Conservation (phyloP, 2,329 filamentous ascomycete genomes). For the Aureobasidium subglaciale region DNA sequence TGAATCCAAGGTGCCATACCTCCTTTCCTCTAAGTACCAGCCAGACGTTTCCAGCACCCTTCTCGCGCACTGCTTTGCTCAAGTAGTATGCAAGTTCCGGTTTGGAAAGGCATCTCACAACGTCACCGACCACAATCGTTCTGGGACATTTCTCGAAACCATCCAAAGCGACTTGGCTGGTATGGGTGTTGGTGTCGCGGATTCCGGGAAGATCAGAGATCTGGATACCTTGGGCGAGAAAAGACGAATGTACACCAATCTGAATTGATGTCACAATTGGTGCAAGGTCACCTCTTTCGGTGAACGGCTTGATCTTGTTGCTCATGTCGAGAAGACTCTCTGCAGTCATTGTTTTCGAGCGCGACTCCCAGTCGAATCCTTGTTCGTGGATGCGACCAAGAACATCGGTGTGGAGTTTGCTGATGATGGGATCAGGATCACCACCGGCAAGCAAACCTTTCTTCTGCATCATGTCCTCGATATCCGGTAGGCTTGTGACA, state of each 20-base stretch:
- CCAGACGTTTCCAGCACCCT: background rate
- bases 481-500: background rate
- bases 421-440: background rate
- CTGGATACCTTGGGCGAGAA: constrained; percentile 4
- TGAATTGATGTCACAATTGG: background rate
- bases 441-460: background rate
- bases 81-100: background rate
- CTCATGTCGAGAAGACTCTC: background rate
- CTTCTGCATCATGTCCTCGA: background rate
- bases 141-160: background rate
- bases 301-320: background rate
- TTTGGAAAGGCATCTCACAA: background rate
- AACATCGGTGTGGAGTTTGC: background rate
- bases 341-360: background rate
- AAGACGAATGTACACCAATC: background rate
- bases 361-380: background rate
- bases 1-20: no score
- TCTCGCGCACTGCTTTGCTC: background rate
- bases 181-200: constrained; percentile 2
- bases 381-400: background rate
- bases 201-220: constrained; percentile 14
- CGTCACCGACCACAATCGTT: background rate
- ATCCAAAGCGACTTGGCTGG: background rate
- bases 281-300: background rate
- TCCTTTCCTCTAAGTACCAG: background rate